phyloP scores from a whole-genome alignment of 2,329 filamentous ascomycete species.

The Diaporthe ilicicola region DNA sequence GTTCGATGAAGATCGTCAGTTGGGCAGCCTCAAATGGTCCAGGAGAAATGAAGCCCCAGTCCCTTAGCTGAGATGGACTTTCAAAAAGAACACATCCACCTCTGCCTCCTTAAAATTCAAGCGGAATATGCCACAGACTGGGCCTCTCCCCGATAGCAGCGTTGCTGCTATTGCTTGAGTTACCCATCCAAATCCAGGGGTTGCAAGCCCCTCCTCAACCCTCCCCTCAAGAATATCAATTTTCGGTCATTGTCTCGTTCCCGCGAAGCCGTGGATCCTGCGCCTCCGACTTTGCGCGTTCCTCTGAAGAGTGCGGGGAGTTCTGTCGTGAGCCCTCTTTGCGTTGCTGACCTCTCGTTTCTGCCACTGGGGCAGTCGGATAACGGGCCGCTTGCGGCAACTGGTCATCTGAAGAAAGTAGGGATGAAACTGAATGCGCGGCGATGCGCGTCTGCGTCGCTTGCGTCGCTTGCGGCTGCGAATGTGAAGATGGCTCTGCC shows the following conservation, averaged over 20 bases:
- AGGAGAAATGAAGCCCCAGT: constrained; percentile 25
- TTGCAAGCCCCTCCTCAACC: background rate
- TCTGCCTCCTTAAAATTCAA: background rate
- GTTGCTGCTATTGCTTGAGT: background rate
- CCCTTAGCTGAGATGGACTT: background rate
- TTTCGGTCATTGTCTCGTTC: constrained; percentile 42
- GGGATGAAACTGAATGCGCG: constrained; percentile 54
- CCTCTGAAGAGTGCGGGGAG: constrained; percentile 46
- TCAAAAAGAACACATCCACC: background rate
- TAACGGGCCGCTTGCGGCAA: constrained; percentile 39
- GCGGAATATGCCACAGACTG: background rate
- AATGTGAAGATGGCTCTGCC: constrained; percentile 37
- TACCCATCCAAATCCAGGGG: background rate
- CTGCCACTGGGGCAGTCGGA: constrained; percentile 35
- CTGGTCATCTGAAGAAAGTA: constrained; percentile 53
- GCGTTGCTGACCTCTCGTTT: constrained; percentile 40
- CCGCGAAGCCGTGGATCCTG: constrained; percentile 44
- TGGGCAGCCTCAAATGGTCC: constrained; percentile 13
- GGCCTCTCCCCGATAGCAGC: background rate
- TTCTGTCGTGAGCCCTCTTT: constrained; percentile 42
- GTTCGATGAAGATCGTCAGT: constrained; percentile 23
- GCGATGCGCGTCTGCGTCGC: constrained; percentile 41
- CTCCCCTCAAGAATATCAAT: constrained; percentile 38
- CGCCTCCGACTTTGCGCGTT: constrained; percentile 45
- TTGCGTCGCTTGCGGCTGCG: constrained; percentile 34